Evolutionary conservation across 2,329 filamentous ascomycete species (phyloP).

Genomic region (Talaromyces marneffei): DNA sequence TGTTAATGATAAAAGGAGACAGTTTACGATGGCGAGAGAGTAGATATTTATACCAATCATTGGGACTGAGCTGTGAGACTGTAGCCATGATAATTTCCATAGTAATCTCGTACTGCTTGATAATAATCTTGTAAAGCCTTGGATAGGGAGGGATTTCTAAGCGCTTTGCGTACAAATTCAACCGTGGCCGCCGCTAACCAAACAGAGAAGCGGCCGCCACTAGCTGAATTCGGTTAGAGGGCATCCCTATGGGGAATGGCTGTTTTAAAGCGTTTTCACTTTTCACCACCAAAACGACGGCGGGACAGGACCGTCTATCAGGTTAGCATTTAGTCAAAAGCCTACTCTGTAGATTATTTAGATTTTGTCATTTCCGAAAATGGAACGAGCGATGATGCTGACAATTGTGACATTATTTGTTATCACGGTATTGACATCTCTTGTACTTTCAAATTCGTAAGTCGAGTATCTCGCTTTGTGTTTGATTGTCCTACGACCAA

Average conservation of each 20-base stretch:
- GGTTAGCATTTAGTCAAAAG: no score
- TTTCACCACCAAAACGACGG: no score
- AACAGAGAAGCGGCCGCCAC: not conserved
- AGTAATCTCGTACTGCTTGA: not conserved
- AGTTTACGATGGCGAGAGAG: not conserved
- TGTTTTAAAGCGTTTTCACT: not conserved
- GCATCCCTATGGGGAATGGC: not conserved
- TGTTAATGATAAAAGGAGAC: not conserved
- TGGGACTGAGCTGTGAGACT: no score
- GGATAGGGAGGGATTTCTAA: not conserved
- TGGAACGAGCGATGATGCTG: not conserved
- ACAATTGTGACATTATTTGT: not conserved
- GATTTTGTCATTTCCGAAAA: not conserved
- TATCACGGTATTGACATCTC: not conserved
- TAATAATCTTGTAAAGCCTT: not conserved
- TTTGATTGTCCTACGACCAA: no score
- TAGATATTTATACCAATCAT: not conserved
- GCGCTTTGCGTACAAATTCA: not conserved
- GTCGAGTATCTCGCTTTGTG: no score
- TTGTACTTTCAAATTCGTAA: not conserved
- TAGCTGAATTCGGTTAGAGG: not conserved
- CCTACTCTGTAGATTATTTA: no score
- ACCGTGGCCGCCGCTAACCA: conserved; percentile 1
- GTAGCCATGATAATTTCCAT: not conserved
- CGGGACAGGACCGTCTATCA: no score